Evolutionary conservation across 78 protist species (phyloP).

Genomic region (Parvularia atlantis): DNA sequence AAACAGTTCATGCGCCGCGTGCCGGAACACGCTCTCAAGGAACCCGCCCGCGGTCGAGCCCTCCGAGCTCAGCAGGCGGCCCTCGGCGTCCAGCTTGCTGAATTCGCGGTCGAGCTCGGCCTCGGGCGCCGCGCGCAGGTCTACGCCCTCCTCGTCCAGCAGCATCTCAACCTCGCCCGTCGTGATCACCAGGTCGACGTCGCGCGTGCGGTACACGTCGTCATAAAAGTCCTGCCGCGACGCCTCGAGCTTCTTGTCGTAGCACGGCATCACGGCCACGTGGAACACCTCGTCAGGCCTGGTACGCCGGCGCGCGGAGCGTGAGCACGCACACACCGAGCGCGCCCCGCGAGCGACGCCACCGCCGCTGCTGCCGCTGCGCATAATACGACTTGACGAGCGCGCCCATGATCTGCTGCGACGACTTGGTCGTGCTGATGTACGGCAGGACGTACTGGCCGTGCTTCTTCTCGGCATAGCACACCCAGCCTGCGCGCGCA

Average conservation of each 20-base stretch:
- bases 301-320: too few relatives aligned
- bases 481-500: slow-evolving; percentile 92
- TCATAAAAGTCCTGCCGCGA: slow-evolving; percentile 69
- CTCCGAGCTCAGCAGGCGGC: slow-evolving; percentile 8
- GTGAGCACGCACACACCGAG: too few relatives aligned
- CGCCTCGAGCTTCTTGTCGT: slow-evolving; percentile 91
- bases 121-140: background rate
- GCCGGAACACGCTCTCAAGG: slow-evolving; percentile 39
- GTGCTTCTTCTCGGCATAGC: slow-evolving; percentile 89
- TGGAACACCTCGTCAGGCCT: slow-evolving; percentile 55
- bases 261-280: slow-evolving; percentile 92
- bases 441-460: slow-evolving; percentile 60
- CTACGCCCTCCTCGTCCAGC: slow-evolving; percentile 27
- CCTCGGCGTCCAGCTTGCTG: background rate
- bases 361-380: too few relatives aligned
- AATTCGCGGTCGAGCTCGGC: background rate
- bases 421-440: slow-evolving; percentile 68
- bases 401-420: slow-evolving; percentile 88
- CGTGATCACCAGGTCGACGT: slow-evolving; percentile 5
- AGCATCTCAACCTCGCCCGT: slow-evolving; percentile 64
- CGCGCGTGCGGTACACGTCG: slow-evolving; percentile 28
- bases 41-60: slow-evolving; percentile 75
- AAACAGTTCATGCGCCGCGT: slow-evolving; percentile 63
- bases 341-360: too few relatives aligned
- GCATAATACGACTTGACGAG: slow-evolving; percentile 58